Evolutionary conservation across 495 filamentous ascomycete species (phyloP), one percentile per base, ranked within the genome.

Genomic region (Aspergillus incahuasiensis): DNA sequence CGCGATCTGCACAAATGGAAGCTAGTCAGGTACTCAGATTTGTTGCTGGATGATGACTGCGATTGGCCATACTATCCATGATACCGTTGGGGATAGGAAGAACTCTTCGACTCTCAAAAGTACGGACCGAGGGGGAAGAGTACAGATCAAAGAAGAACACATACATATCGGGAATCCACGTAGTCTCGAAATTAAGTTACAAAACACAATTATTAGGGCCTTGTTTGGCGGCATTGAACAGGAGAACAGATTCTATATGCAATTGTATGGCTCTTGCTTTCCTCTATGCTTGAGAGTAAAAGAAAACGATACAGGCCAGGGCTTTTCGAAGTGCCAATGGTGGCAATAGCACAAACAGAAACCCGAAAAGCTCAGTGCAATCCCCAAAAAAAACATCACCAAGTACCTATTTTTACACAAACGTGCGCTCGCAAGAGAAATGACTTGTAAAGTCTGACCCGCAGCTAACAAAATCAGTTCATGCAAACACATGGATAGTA

Each of bases 381-480:
- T n/a, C 7, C 5, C 18, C 16, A 34, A 38, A 20, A 8, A 40
- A 51, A 24, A 25, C 11, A 52, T 52, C n/a, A 34, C 21, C 43
- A 48, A 35, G 19, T 22, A 34, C 39, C 16, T 25, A 5, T 42
- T 42, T 28, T 45, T 56, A 38, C 50, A 56, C 46, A 53, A 43
- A 50, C 34, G 35, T 49, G 32, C 30, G 44, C 50, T 49, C 50
- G 35, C 43, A 58, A 42, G 28, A 42, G 48, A 47, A 54, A 43
- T 16, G 34, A 25, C 19, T 22, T 50, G 39, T 43, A 45, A 18
- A 45, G 38, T 50, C 39, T 45, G 47, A 35, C 54, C 54, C 19
- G 43, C 48, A 58, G 49, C 47, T 16, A 39, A 39, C 5, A 18
- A 49, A 45, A 52, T 54, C 43, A 41, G n/a, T 52, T 59, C 54